Base-by-base conservation (phyloP, 140 eudicot genomes). In the Senecio squalidus region DNA sequence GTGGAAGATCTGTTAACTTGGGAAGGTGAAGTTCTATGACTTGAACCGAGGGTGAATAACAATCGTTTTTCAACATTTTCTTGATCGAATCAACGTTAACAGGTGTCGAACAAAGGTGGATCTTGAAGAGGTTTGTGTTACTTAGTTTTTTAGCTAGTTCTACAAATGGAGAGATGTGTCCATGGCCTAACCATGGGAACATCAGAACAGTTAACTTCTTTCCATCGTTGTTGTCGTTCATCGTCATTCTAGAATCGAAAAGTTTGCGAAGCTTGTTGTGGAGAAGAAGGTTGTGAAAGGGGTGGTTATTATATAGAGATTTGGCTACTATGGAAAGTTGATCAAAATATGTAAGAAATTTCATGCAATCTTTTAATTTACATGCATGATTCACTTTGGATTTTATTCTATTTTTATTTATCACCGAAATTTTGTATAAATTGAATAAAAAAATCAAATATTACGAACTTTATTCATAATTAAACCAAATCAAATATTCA, bases 131-230 rank as follows among this genome's bases (percentile, higher is more conserved):
- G 25, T 64, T 59, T 8, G 20, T 64, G 13, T 17, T 21, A 3
- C n/a, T 9, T 2, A 76, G 66, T 22, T 66, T 65, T 36, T 76
- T 76, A 46, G 77, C 69, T 38, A 76, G 56, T 48, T 76, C 81
- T 13, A 76, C 15, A 33, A 63, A 70, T 0, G 81, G 81, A 1
- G 66, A 41, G 1, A 76, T 60, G 44, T 76, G 81, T 6, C 81
- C 81, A 52, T 76, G 70, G 41, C 50, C 81, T 44, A 76, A 41
- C 81, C 81, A 76, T 52, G 77, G 77, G 2, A 70, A 43, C 81
- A 76, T 63, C 7, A 76, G 22, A 38, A 76, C 27, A 4, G 14
- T 40, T 24, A 3, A 27, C 29, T 48, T 22, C 9, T n/a, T n/a
- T n/a, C n/a, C n/a, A n/a, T n/a, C n/a, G n/a, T n/a, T n/a, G n/a